Base-by-base conservation (phyloP, 306 rosid species). In the Acacia acuminata region DNA sequence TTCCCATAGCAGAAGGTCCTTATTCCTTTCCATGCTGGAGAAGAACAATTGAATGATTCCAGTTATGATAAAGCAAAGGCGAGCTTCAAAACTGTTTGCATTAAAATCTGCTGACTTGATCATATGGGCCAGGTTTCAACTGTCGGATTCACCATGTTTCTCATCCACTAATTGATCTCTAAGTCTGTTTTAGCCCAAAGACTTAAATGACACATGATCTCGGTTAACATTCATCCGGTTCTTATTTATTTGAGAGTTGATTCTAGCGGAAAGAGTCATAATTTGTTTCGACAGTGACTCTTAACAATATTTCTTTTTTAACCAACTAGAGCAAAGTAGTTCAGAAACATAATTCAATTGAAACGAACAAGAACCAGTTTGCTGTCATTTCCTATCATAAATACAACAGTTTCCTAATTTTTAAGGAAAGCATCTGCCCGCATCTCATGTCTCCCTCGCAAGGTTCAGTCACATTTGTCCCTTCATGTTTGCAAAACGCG, bases 401-500 rank as follows among this genome's bases (percentile, higher is more conserved):
- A 74, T 68, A 56, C 84, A n/a, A 58, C 15, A 58, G 60, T 58
- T 34, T 77, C 38, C 38, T 38, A 12, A 10, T 7, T 9, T 71
- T 36, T 19, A 8, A 15, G 45, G 50, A 30, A 77, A 43, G 20
- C 19, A 13, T 25, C 3, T 12, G 36, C 36, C 4, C 19, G 47
- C 27, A 8, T 71, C 12, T 42, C 78, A 80, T 42, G 7, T 61
- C 36, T 14, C 71, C 81, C 87, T 61, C 82, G 71, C 82, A 73
- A 84, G 13, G 2, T 13, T 27, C 20, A 12, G 2, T 63, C 20
- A 4, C 8, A 19, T 12, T 5, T 32, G 44, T 30, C 44, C 43
- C 22, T 16, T 32, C 44, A 15, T 2, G 15, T 32, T 30, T 16
- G 8, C 69, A 12, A 63, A 63, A 27, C 5, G 32, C 32, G 9